Evolutionary conservation across 257 asterid genomes (phyloP), one percentile per base, ranked within the genome.

Genomic region (Jacaranda copaia): DNA sequence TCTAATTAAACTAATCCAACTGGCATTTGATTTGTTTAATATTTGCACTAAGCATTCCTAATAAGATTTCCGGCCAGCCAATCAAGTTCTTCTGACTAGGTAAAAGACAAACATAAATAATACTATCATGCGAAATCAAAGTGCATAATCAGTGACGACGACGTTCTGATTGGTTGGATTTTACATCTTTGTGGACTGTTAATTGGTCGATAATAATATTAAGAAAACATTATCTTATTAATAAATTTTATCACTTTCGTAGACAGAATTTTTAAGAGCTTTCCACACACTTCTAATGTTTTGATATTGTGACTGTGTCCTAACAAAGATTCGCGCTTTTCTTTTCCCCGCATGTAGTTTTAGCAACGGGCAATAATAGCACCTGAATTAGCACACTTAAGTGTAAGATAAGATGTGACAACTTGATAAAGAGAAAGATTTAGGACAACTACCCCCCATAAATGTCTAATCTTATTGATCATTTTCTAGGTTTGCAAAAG

Each of bases 41-140:
- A 6, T 40, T 58, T 8, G 25, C 43, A 58, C 35, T 14, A 7
- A 39, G 14, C 14, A 39, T 61, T 59, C 11, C 5, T 6, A 3
- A 73, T 14, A 8, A 39, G 68, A 36, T 52, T 36, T 53, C 78
- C 82, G 85, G 73, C 82, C 82, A 19, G 38, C 81, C 77, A 82
- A 78, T 75, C 39, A 74, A 32, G 60, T 67, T 42, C 56, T n/a
- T 32, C 5, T 39, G 63, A 59, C 48, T 19, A 3, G 16, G 75
- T 62, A 52, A 20, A 53, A 12, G 43, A 43, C 51, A 35, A 14
- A 6, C 32, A 36, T 32, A 56, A 51, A 70, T 49, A 11, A 39
- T 11, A 77, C 13, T 56, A 11, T 16, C 0, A 68, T 11, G 25
- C 8, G 36, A 72, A 45, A 62, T 67, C 56, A 43, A 35, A 52